Base-by-base conservation (phyloP, 139 green algal genomes). In the Chlorella sp. region DNA sequence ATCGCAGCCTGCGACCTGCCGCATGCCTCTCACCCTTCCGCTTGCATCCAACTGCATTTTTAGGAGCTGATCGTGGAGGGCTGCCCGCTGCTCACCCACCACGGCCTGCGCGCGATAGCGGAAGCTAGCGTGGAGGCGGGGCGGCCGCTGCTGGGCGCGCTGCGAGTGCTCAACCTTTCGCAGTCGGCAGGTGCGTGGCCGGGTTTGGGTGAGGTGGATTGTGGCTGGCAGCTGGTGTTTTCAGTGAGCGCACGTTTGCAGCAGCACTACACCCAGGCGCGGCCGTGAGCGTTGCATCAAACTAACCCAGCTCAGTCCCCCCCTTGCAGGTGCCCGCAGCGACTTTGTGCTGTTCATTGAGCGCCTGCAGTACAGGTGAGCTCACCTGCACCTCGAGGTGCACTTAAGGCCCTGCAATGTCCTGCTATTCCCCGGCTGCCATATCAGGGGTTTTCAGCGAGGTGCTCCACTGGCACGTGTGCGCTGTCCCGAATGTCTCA, bases 11-110 rank as follows among this genome's bases (percentile, higher is more conserved):
- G n/a, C n/a, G n/a, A n/a, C n/a, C n/a, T n/a, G n/a, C 72, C 5
- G 17, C 20, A n/a, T 51, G 11, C 72, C 40, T 11, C 41, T 54
- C 11, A 8, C 8, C 11, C 8, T 54, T 54, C 11, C 46, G 11
- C 11, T 54, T 11, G 8, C 8, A 19, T 8, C 46, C 8, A 54
- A 19, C 46, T 19, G 8, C 13, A 19, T 3, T 20, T 70, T 70
- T 70, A 88, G 79, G 76, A 82, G 60, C 84, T 88, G 43, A 28
- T 73, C 1, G 24, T 88, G 0, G 84, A 84, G 46, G 84, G 84
- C n/a, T 88, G 84, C 58, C 84, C 84, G 0, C 41, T 83, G 41
- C 62, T 88, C 20, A 72, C 76, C 36, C 84, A 88, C 64, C 76
- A 76, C 17, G 74, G 62, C 41, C 62, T 88, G 70, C 51, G 79